Conservation (phyloP, 2,329 filamentous ascomycete genomes). For the Monosporascus sp. region DNA sequence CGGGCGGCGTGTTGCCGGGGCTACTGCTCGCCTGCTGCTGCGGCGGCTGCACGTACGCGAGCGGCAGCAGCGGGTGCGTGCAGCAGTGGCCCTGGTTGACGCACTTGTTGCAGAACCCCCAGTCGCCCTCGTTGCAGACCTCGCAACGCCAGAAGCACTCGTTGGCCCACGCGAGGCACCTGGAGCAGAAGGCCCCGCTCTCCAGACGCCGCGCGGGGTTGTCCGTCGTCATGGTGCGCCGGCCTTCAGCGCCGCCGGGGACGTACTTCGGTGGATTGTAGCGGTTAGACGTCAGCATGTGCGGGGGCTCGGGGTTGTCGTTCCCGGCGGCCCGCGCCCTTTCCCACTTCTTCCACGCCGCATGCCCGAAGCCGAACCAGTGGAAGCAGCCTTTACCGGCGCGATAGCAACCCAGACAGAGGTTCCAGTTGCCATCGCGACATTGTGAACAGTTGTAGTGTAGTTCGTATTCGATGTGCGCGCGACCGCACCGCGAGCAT, state of each 20-base stretch:
- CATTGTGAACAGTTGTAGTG: constrained; percentile 80
- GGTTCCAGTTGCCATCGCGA: constrained; percentile 65
- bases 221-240: constrained; percentile 57
- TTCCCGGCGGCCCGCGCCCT: constrained; percentile 38
- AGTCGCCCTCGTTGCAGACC: constrained; percentile 84
- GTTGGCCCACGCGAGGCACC: constrained; percentile 69
- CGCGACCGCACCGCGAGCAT: constrained; percentile 66
- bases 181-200: constrained; percentile 78
- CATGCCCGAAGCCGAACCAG: constrained; percentile 83
- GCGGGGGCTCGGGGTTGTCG: constrained; percentile 42
- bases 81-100: constrained; percentile 80
- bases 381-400: constrained; percentile 70
- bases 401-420: constrained; percentile 80
- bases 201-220: constrained; percentile 66
- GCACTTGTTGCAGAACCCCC: constrained; percentile 88
- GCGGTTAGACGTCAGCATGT: constrained; percentile 54
- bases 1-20: constrained; percentile 24
- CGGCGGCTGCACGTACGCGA: constrained; percentile 54
- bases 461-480: constrained; percentile 76
- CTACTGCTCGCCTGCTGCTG: background rate
- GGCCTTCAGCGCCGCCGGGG: constrained; percentile 49
- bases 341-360: constrained; percentile 65
- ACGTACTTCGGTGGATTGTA: constrained; percentile 46
- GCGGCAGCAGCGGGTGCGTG: constrained; percentile 73
- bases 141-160: constrained; percentile 88